Percentiles rank a stretch among this genome's conserved stretches.
These are phyloP conservation scores for Eurotiales sp. DNA, from an alignment of 2,329 filamentous ascomycete species.

Conservation along the genomic window DNA sequence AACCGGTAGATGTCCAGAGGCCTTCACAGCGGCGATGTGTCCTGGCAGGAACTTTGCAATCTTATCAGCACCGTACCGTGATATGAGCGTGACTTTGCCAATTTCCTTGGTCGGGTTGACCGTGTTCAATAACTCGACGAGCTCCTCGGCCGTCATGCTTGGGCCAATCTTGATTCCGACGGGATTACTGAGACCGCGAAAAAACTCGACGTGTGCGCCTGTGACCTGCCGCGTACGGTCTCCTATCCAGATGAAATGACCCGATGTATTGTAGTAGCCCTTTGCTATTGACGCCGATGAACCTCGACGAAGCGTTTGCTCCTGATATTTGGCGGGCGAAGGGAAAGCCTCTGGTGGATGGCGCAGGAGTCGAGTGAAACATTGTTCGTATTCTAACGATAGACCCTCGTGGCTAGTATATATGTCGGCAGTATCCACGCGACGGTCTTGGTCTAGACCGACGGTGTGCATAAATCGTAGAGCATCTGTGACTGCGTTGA, in stretches of 20 bases:
- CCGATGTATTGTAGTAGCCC: slow-evolving; percentile 88
- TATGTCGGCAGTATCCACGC: slow-evolving; percentile 87
- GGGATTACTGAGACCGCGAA: slow-evolving; percentile 92
- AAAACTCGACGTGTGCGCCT: slow-evolving; percentile 94
- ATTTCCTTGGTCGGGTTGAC: slow-evolving; percentile 79
- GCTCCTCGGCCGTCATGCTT: slow-evolving; percentile 70
- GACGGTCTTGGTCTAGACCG: slow-evolving; percentile 78
- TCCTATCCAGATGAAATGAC: slow-evolving; percentile 97
- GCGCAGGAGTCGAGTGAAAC: slow-evolving; percentile 71
- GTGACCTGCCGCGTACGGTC: slow-evolving; percentile 92
- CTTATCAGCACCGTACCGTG: slow-evolving; percentile 79
- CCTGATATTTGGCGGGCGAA: slow-evolving; percentile 18
- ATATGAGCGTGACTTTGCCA: slow-evolving; percentile 94
- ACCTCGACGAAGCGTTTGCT: slow-evolving; percentile 25
- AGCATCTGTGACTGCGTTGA: slow-evolving; percentile 81
- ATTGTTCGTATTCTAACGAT: slow-evolving; percentile 89
- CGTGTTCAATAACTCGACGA: slow-evolving; percentile 73
- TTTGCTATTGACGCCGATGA: slow-evolving; percentile 37
- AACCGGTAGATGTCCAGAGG: slow-evolving; percentile 71
- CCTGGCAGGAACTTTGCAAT: slow-evolving; percentile 71
- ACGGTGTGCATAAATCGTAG: slow-evolving; percentile 92
- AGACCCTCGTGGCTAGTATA: slow-evolving; percentile 95
- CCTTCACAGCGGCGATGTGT: slow-evolving; percentile 86
- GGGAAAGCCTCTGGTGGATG: slow-evolving; percentile 51
- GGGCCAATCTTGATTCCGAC: slow-evolving; percentile 96